phyloP scores from a whole-genome alignment of 306 rosid genomes.

The Vigna unguiculata region DNA sequence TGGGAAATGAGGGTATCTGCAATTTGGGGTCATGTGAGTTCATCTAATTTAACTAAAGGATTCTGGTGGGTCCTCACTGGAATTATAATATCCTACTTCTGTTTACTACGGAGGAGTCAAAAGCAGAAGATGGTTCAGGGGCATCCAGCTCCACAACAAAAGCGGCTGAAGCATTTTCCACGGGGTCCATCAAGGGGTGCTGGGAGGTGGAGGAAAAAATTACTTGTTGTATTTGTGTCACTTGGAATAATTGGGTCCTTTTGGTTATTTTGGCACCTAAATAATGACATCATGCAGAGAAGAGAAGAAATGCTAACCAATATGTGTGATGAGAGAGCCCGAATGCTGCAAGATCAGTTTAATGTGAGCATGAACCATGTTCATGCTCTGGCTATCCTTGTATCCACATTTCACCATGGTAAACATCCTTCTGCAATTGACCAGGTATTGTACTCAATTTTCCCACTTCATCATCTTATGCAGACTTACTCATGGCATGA shows the following conservation, averaged over 20 bases:
- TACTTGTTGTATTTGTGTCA: slow-evolving; percentile 58
- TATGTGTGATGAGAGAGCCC: slow-evolving; percentile 98
- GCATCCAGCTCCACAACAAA: slow-evolving; percentile 48
- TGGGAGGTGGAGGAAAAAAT: slow-evolving; percentile 79
- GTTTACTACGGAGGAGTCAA: slow-evolving; percentile 53
- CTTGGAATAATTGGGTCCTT: slow-evolving; percentile 61
- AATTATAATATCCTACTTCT: slow-evolving; percentile 55
- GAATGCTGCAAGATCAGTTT: slow-evolving; percentile 97
- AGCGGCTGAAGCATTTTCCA: slow-evolving; percentile 48
- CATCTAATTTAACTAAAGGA: slow-evolving; percentile 51
- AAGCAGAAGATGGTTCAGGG: slow-evolving; percentile 51
- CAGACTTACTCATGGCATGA: slow-evolving; percentile 26
- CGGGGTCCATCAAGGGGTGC: slow-evolving; percentile 60
- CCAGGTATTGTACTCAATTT: slow-evolving; percentile 65
- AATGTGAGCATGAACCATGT: slow-evolving; percentile 97
- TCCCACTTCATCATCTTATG: background rate
- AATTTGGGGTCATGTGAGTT: slow-evolving; percentile 42
- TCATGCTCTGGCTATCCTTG: slow-evolving; percentile 92
- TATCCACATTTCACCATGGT: slow-evolving; percentile 92
- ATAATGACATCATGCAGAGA: slow-evolving; percentile 55
- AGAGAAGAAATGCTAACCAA: slow-evolving; percentile 82
- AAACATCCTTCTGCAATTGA: slow-evolving; percentile 91
- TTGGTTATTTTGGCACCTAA: slow-evolving; percentile 75
- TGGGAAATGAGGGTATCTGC: slow-evolving; percentile 43
- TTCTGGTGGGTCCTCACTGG: slow-evolving; percentile 67